Base-by-base conservation (phyloP, 352 stramenopile species). In the Globisporangium apiculatum region DNA sequence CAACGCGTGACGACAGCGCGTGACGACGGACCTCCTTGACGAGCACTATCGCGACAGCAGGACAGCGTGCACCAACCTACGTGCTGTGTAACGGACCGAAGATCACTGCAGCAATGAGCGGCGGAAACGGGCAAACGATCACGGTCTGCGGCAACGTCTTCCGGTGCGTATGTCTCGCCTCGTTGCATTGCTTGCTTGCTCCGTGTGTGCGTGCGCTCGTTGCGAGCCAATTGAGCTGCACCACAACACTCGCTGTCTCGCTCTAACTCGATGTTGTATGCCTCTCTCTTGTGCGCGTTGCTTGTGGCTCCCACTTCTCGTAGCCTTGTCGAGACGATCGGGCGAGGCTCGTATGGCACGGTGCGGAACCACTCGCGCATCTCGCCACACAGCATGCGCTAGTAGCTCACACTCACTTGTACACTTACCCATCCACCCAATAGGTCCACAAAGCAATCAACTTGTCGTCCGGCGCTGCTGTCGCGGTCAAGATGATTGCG, bases 361-460 rank as follows among this genome's bases (percentile, higher is more conserved):
- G 82, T 89, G 74, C 43, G 72, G 48, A 36, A 14, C 7, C 9
- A 18, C 35, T 36, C 31, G 45, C 14, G 11, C 17, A 14, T 35
- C 4, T 53, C 18, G 7, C 17, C 11, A 17, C n/a, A 46, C 41
- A 17, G 48, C 4, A 7, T 41, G 7, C 31, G 35, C 11, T 37
- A 5, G 10, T 18, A 18, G n/a, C 9, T 51, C 14, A 8, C 48
- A 36, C 24, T 10, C 5, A 50, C 46, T 18, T 43, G 40, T n/a
- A 18, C 45, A 9, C 4, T 3, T 43, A 17, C 17, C 6, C 35
- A 69, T 5, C 46, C 24, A 15, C 45, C 54, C 43, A 63, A 18
- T 56, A 89, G 79, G 79, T 91, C 42, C 82, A 92, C 67, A 92
- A 92, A 52, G 82, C 77, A n/a, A 86, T 90, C 42, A 90, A 92